Evolutionary conservation across 192 early-diverging fungal genomes (phyloP).

Genomic region (Podila verticillata): DNA sequence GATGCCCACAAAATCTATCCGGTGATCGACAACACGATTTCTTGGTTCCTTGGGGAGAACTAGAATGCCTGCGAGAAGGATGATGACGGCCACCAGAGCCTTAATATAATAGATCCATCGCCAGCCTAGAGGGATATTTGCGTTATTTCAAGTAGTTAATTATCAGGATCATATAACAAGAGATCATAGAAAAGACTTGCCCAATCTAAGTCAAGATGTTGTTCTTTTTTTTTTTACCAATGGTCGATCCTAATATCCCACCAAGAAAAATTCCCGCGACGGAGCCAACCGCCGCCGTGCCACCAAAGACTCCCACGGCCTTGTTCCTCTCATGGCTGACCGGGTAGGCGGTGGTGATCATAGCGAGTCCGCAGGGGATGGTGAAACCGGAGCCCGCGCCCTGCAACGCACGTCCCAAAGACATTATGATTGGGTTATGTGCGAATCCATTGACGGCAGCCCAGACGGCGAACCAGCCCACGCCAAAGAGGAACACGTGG

Average conservation of each 20-base stretch:
- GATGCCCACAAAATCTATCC: conserved; percentile 19
- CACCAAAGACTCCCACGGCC: conserved; percentile 18
- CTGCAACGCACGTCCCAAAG: conserved; percentile 20
- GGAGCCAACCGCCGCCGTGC: conserved; percentile 15
- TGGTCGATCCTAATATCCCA: conserved; percentile 14
- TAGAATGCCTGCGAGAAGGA: conserved; percentile 3
- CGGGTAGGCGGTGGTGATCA: conserved; percentile 12
- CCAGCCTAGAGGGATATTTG: conserved; percentile 2
- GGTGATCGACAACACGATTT: background rate
- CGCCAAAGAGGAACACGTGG: conserved; percentile 10
- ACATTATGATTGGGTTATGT: conserved; percentile 8
- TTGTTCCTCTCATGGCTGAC: conserved; percentile 5
- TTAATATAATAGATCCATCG: conserved; percentile 32
- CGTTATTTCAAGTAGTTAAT: no score
- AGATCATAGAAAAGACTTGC: no score
- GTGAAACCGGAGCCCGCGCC: conserved; percentile 26
- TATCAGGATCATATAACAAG: no score
- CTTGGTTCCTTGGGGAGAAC: background rate
- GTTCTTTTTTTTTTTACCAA: no score
- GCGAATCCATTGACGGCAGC: conserved; percentile 14
- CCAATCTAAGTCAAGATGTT: no score
- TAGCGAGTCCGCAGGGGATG: conserved; percentile 22
- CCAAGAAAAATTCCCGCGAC: conserved; percentile 16
- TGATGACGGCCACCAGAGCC: background rate
- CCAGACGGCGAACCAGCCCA: conserved; percentile 9